Evolutionary conservation across 768 basidiomycete genomes (phyloP).

Genomic region (Boletus bicolor): DNA sequence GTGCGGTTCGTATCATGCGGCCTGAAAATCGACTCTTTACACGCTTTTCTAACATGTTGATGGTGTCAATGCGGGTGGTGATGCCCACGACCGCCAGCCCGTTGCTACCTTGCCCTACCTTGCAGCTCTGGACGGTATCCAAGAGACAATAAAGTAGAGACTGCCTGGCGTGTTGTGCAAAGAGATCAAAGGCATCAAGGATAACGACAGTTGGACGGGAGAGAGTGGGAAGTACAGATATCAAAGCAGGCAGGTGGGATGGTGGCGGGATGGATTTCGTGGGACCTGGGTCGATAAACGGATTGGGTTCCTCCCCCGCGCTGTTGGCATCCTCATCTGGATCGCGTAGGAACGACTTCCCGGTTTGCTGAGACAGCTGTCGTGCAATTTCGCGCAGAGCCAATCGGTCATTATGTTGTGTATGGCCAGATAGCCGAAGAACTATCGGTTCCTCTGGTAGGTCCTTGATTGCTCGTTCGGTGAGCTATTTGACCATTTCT

Average conservation of each 20-base stretch:
- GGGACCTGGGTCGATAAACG: conserved; percentile 42
- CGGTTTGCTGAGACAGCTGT: conserved; percentile 78
- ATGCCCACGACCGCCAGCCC: conserved; percentile 86
- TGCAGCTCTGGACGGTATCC: conserved; percentile 88
- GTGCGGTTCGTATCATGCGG: conserved; percentile 74
- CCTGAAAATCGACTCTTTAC: conserved; percentile 98
- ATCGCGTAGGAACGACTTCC: conserved; percentile 48
- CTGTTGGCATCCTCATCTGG: conserved; percentile 28
- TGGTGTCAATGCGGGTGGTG: conserved; percentile 82
- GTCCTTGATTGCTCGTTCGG: conserved; percentile 53
- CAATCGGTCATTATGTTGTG: conserved; percentile 79
- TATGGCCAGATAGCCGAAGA: conserved; percentile 80
- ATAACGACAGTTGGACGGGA: conserved; percentile 77
- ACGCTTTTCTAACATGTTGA: conserved; percentile 89
- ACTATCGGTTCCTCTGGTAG: conserved; percentile 58
- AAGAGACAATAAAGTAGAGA: conserved; percentile 92
- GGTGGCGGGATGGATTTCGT: conserved; percentile 53
- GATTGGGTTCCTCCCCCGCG: conserved; percentile 45
- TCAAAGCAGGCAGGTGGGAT: conserved; percentile 68
- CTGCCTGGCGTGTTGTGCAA: conserved; percentile 88
- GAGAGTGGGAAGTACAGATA: conserved; percentile 75
- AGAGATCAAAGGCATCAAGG: conserved; percentile 91
- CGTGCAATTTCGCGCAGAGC: conserved; percentile 92
- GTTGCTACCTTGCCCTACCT: conserved; percentile 52
- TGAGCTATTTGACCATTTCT: conserved; percentile 40